Percentiles rank a stretch among this genome's conserved stretches.
phyloP scores from a whole-genome alignment of 2,329 filamentous ascomycete genomes.

The Corniculantispora saksenae region DNA sequence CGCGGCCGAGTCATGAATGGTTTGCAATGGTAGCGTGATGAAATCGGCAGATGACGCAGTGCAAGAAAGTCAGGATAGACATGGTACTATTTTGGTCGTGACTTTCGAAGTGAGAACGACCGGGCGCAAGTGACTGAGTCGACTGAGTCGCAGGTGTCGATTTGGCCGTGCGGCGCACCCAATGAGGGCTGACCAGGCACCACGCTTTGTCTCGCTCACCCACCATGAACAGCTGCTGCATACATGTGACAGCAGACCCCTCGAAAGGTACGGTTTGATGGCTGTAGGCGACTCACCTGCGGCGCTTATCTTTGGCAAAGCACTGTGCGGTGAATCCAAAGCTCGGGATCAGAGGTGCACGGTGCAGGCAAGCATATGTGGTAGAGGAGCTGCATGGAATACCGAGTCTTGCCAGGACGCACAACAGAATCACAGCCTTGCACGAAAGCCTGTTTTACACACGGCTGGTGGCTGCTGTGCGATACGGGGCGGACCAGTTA shows the following conservation, averaged over 20 bases:
- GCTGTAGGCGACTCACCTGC: too few species aligned
- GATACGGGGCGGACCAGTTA: neutral
- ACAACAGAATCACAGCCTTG: neutral
- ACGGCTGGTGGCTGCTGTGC: neutral
- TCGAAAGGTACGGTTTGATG: neutral
- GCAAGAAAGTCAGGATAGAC: conserved; percentile 7
- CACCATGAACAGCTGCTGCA: neutral
- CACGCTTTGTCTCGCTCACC: neutral
- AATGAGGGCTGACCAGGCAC: neutral
- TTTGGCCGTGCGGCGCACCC: neutral
- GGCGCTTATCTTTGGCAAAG: too few species aligned
- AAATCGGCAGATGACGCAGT: neutral
- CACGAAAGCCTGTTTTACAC: neutral
- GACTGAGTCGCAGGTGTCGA: neutral
- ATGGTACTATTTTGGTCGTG: neutral
- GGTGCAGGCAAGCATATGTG: too few species aligned
- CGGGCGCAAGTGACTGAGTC: neutral
- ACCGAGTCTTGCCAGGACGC: neutral
- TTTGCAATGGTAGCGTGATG: neutral
- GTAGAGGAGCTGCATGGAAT: too few species aligned
- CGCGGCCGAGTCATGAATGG: conserved; percentile 10
- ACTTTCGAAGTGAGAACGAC: neutral
- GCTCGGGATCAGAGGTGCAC: too few species aligned
- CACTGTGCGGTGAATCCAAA: neutral
- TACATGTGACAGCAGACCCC: conserved; percentile 1